Percentiles rank a stretch among this genome's conserved stretches.
phyloP scores from a whole-genome alignment of 495 filamentous ascomycete species.

The Penicillium salamii region DNA sequence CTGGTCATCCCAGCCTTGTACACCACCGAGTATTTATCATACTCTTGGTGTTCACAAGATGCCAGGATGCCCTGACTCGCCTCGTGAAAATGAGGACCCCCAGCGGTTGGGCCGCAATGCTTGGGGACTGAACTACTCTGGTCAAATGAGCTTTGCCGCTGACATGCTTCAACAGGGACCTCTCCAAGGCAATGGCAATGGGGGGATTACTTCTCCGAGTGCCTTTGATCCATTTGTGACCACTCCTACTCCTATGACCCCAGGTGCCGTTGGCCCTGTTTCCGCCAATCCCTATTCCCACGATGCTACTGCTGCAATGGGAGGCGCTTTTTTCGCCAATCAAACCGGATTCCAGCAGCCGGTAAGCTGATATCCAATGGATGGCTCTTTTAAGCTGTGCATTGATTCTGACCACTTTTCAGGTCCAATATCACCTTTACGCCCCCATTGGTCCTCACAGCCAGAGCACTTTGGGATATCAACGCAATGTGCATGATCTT shows the following conservation, averaged over 20 bases:
- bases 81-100: no score
- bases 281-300: constrained; percentile 67
- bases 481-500: constrained; percentile 81
- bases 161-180: constrained; percentile 26
- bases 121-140: no score
- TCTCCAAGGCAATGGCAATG: constrained; percentile 43
- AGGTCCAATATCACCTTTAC: constrained; percentile 91
- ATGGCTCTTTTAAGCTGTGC: neutral
- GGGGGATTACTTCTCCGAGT: constrained; percentile 27
- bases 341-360: constrained; percentile 63
- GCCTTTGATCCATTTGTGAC: constrained; percentile 63
- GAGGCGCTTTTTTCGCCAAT: constrained; percentile 54
- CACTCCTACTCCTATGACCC: constrained; percentile 48
- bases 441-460: constrained; percentile 80
- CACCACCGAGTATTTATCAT: no score
- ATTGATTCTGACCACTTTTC: constrained; percentile 6
- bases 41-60: no score
- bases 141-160: constrained; percentile 6
- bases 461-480: constrained; percentile 74
- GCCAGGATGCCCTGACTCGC: no score
- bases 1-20: neutral
- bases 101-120: no score
- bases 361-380: constrained; percentile 39
- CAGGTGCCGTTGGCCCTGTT: constrained; percentile 43
- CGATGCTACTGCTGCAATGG: constrained; percentile 52